Evolutionary conservation across 2,329 filamentous ascomycete genomes (phyloP).

Genomic region (Cladosporium sp.): DNA sequence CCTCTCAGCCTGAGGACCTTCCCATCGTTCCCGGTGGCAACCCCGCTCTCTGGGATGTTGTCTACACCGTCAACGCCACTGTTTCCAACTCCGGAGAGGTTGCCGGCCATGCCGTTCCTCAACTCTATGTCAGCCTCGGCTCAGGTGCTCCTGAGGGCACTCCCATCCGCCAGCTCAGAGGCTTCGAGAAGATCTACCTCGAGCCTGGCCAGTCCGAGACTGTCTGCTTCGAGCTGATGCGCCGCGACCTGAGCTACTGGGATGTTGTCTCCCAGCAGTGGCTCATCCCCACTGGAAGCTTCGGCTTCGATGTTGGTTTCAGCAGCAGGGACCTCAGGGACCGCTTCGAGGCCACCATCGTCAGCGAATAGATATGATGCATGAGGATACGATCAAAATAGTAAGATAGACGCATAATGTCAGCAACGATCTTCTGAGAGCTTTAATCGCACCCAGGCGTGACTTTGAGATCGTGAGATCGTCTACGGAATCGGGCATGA

Average conservation of each 20-base stretch:
- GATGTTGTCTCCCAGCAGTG: conserved; percentile 43
- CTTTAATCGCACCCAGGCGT: neutral
- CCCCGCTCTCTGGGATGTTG: conserved; percentile 54
- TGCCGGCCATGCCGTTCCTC: conserved; percentile 52
- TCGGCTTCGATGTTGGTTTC: conserved; percentile 17
- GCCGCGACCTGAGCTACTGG: conserved; percentile 47
- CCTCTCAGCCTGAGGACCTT: conserved; percentile 21
- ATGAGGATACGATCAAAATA: neutral
- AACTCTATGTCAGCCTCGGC: conserved; percentile 57
- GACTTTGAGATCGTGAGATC: neutral
- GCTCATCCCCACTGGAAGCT: conserved; percentile 29
- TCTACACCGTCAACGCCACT: conserved; percentile 53
- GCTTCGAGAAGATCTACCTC: conserved; percentile 43
- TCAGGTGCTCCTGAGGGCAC: conserved; percentile 37
- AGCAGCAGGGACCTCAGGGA: conserved; percentile 16
- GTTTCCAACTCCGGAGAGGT: conserved; percentile 54
- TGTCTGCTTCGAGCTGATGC: conserved; percentile 42
- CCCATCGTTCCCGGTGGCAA: conserved; percentile 24
- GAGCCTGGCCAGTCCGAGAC: conserved; percentile 25
- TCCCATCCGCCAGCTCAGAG: conserved; percentile 33
- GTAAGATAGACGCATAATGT: conserved; percentile 7
- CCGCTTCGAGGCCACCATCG: conserved; percentile 14
- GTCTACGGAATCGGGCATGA: neutral
- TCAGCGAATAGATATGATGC: neutral
- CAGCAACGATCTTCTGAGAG: neutral